Conservation (phyloP, 768 basidiomycete species). For the Kwoniella europaea region DNA sequence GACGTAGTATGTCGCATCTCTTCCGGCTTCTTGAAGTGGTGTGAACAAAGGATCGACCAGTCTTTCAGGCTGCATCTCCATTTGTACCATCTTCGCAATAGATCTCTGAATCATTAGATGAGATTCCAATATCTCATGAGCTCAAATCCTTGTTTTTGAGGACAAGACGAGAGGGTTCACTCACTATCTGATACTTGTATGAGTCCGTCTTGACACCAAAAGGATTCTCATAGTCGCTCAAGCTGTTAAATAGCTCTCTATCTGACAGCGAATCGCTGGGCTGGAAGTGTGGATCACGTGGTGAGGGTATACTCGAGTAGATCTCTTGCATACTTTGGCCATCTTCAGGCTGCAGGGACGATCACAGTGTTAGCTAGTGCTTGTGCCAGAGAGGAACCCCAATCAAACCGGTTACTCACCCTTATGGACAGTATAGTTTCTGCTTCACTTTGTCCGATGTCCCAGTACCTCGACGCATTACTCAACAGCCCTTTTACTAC, state of each 20-base stretch:
- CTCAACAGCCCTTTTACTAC: constrained; percentile 16
- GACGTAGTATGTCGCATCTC: constrained; percentile 36
- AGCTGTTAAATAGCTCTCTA: constrained; percentile 23
- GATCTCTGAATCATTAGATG: constrained; percentile 30
- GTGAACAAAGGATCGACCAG: constrained; percentile 44
- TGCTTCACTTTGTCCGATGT: neutral
- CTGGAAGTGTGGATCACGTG: constrained; percentile 16
- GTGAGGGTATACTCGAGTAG: constrained; percentile 44
- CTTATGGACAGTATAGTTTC: constrained; percentile 17
- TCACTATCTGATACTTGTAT: constrained; percentile 43
- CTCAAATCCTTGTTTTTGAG: neutral
- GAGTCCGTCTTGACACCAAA: constrained; percentile 31
- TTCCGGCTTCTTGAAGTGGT: constrained; percentile 35
- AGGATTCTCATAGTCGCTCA: constrained; percentile 27
- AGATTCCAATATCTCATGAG: too few species aligned
- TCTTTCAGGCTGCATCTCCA: constrained; percentile 39
- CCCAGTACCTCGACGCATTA: constrained; percentile 11
- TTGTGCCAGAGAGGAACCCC: neutral
- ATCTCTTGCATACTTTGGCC: constrained; percentile 33
- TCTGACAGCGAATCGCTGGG: constrained; percentile 9
- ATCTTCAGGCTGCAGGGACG: constrained; percentile 21
- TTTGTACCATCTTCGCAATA: constrained; percentile 41
- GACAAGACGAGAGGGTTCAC: neutral
- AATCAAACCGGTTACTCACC: constrained; percentile 10
- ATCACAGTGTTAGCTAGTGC: neutral